Conservation (phyloP, 495 filamentous ascomycete species). For the Ramalina intermedia region DNA sequence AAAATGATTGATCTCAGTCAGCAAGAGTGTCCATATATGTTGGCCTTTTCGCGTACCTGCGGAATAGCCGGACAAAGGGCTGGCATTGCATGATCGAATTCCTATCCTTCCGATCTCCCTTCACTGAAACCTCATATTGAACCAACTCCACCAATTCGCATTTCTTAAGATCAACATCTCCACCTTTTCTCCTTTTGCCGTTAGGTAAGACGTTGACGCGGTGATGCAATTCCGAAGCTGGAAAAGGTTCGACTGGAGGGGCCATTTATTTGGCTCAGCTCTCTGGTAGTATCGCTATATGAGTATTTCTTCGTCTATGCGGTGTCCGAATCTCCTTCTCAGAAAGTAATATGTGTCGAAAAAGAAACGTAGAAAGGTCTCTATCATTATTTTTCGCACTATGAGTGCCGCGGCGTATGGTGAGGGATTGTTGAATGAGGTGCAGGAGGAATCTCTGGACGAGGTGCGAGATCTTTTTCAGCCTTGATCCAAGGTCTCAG, state of each 20-base stretch:
- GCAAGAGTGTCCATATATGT: background rate
- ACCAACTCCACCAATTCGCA: constrained; percentile 66
- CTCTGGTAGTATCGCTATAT: background rate
- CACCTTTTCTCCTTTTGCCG: constrained; percentile 36
- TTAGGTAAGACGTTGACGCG: constrained; percentile 32
- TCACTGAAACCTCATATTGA: constrained; percentile 67
- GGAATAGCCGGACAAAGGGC: constrained; percentile 64
- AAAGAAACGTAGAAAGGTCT: no score
- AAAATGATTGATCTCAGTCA: background rate
- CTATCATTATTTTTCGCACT: no score
- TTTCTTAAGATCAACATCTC: constrained; percentile 41
- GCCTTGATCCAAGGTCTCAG: background rate
- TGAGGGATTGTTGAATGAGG: constrained; percentile 46
- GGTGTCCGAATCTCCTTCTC: no score
- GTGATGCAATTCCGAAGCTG: constrained; percentile 32
- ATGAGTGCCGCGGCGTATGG: constrained; percentile 40
- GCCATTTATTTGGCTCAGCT: constrained; percentile 43
- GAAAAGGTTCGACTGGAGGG: constrained; percentile 43
- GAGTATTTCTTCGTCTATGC: no score
- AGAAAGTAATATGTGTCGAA: no score
- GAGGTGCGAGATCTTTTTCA: constrained; percentile 34
- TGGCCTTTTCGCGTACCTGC: constrained; percentile 40
- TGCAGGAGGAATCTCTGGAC: constrained; percentile 48
- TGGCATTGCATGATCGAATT: constrained; percentile 51
- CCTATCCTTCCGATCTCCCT: constrained; percentile 30